Percentiles rank a stretch among this genome's conserved stretches.
These are phyloP conservation scores for Grammothele lineata DNA, from an alignment of 768 basidiomycete genomes.

Conservation along the genomic window DNA sequence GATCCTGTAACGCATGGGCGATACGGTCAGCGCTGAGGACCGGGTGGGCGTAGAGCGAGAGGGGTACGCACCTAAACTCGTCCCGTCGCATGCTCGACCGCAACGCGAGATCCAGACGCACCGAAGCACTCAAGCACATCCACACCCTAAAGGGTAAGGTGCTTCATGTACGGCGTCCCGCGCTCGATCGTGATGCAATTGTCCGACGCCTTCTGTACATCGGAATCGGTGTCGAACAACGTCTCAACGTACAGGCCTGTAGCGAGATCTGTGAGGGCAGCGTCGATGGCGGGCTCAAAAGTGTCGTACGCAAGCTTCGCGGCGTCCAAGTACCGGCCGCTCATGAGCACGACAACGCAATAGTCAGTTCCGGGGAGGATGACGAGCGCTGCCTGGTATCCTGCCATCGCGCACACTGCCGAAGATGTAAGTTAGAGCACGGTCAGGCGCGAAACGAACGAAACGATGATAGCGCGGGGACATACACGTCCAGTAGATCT, in stretches of 20 bases:
- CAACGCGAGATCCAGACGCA: constrained; percentile 15
- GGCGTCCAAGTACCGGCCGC: constrained; percentile 20
- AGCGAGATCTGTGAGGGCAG: constrained; percentile 10
- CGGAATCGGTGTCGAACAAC: constrained; percentile 13
- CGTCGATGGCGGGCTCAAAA: constrained; percentile 25
- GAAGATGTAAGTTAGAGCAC: not conserved
- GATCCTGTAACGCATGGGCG: constrained; percentile 15
- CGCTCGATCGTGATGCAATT: constrained; percentile 14
- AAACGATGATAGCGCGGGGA: not conserved
- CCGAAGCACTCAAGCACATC: constrained; percentile 6
- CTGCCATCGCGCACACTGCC: constrained; percentile 24
- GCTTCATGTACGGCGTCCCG: constrained; percentile 22
- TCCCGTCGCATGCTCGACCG: constrained; percentile 23
- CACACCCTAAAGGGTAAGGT: constrained; percentile 13
- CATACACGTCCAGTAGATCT: constrained; percentile 28
- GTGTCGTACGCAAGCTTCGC: constrained; percentile 20
- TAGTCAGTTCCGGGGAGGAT: constrained; percentile 25
- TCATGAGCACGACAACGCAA: constrained; percentile 26
- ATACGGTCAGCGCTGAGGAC: not conserved
- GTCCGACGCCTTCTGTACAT: not conserved
- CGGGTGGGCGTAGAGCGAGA: no score
- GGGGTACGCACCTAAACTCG: constrained; percentile 27
- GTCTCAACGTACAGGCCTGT: constrained; percentile 19
- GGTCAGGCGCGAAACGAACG: no score
- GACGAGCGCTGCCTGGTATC: constrained; percentile 21